Percentiles rank a stretch among this genome's conserved stretches.
Evolutionary conservation across 805 yeast genomes (phyloP).

Genomic region (Candida verbasci): DNA sequence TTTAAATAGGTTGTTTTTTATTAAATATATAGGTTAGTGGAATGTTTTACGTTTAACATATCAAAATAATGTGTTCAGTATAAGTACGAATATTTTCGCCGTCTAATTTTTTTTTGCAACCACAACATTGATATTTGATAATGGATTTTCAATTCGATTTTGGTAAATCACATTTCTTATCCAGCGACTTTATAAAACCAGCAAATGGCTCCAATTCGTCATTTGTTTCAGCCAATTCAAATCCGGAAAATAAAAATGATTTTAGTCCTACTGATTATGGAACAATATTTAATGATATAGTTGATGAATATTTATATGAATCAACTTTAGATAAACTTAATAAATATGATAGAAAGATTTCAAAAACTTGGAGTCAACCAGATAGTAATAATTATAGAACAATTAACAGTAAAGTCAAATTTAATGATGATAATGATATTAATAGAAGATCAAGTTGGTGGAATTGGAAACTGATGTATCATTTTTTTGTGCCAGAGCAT

Average conservation of each 20-base stretch:
- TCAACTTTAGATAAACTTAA: too few species aligned
- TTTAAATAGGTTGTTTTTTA: neutral
- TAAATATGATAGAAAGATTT: neutral
- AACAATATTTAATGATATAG: conserved; percentile 1
- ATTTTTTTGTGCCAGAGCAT: too few species aligned
- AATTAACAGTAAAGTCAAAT: neutral
- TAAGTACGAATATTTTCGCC: too few species aligned
- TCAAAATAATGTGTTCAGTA: too few species aligned
- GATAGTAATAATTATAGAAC: neutral
- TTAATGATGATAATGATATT: too few species aligned
- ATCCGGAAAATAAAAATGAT: neutral
- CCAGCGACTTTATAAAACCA: neutral
- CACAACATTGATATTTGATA: too few species aligned
- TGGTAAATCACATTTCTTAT: neutral
- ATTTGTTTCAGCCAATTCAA: neutral
- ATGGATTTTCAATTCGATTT: neutral
- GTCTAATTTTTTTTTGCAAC: too few species aligned
- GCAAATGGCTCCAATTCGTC: neutral
- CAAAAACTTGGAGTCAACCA: conserved; percentile 1
- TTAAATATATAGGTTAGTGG: too few species aligned
- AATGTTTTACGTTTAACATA: too few species aligned
- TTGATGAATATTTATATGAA: conserved; percentile 4
- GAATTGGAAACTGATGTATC: too few species aligned
- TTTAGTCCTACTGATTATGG: neutral
- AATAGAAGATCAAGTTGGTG: too few species aligned